Conservation (phyloP, 345 rosid species). For the Reutealis trisperma region DNA sequence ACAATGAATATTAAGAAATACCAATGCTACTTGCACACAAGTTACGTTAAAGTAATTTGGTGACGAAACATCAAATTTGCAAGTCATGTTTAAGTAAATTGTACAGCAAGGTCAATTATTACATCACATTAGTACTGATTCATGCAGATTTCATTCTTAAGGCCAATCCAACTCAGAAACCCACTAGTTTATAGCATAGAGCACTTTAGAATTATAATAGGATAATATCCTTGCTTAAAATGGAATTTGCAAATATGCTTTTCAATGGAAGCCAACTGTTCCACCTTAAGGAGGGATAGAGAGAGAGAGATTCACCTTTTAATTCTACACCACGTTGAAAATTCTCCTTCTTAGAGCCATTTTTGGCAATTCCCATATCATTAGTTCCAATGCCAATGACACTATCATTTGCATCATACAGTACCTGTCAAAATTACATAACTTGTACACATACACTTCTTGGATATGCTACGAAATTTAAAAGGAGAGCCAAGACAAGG, state of each 20-base stretch:
- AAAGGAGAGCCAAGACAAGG: conserved; percentile 10
- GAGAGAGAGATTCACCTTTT: conserved; percentile 55
- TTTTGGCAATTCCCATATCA: conserved; percentile 96
- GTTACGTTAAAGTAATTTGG: not conserved
- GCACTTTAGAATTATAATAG: not conserved
- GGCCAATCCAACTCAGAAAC: not conserved
- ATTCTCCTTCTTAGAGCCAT: conserved; percentile 82
- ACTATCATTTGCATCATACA: conserved; percentile 58
- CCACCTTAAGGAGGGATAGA: not conserved
- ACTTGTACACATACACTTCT: conserved; percentile 21
- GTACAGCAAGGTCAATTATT: not conserved
- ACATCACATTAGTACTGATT: not conserved
- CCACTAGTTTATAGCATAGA: not conserved
- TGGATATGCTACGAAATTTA: not conserved
- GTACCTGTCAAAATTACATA: conserved; percentile 51
- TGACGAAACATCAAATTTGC: not conserved
- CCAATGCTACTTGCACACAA: not conserved
- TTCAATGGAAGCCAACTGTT: not conserved
- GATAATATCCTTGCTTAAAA: not conserved
- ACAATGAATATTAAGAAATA: not conserved
- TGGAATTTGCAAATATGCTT: not conserved
- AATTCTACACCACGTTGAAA: conserved; percentile 83
- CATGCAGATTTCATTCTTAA: not conserved
- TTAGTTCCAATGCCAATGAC: conserved; percentile 87
- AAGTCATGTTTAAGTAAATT: not conserved